These are phyloP conservation scores for Purpureocillium takamizusanense DNA, from an alignment of 2,329 filamentous ascomycete genomes.

Conservation along the genomic window DNA sequence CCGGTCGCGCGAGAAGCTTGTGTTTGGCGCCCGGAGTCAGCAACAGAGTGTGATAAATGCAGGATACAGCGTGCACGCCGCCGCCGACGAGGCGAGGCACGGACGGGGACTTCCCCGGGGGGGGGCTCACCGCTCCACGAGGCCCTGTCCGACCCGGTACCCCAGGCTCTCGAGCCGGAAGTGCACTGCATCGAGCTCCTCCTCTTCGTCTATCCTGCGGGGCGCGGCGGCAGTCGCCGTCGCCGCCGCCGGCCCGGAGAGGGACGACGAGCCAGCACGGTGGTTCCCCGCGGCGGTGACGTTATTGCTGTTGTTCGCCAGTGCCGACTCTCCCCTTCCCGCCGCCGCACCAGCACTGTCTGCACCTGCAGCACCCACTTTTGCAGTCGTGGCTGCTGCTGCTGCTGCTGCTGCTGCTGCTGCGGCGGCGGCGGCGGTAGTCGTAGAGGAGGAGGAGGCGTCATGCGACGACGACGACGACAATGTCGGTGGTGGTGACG, in stretches of 20 bases:
- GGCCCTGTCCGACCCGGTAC: conserved; percentile 84
- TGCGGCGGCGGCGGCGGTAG: conserved; percentile 9
- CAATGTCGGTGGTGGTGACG: too few relatives aligned
- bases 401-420: conserved; percentile 7
- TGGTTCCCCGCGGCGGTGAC: too few relatives aligned
- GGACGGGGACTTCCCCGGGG: neutral
- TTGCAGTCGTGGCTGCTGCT: conserved; percentile 8
- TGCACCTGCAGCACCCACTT: too few relatives aligned
- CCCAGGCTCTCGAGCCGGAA: conserved; percentile 76
- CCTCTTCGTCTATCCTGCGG: conserved; percentile 61
- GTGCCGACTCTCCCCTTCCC: conserved; percentile 5
- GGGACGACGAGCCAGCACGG: too few relatives aligned
- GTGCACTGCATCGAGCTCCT: conserved; percentile 76
- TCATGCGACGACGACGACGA: conserved; percentile 15
- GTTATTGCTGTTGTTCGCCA: too few relatives aligned
- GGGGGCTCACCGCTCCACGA: conserved; percentile 78
- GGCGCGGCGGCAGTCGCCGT: conserved; percentile 9
- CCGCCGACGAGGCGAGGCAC: neutral
- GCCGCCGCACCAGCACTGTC: too few relatives aligned
- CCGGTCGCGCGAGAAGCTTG: conserved; percentile 66
- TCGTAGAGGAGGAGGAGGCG: too few relatives aligned
- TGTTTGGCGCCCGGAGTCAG: too few relatives aligned
- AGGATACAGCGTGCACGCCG: neutral
- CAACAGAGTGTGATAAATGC: too few relatives aligned
- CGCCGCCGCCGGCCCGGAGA: too few relatives aligned